Evolutionary conservation across 495 filamentous ascomycete species (phyloP).

Genomic region (Paragyromitra xinjiangensis): DNA sequence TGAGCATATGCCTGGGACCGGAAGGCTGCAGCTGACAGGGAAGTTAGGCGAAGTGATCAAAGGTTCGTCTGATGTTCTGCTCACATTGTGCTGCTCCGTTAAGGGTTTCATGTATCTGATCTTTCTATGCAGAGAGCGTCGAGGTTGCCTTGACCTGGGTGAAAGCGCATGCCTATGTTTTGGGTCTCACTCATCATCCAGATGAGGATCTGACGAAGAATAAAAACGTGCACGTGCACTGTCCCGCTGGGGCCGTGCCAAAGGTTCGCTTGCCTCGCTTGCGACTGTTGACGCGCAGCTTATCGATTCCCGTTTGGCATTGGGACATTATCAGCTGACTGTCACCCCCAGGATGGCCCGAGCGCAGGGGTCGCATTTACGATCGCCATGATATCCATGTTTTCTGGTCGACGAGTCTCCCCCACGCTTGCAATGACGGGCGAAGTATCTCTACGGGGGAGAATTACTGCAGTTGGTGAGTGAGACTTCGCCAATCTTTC

Average conservation of each 20-base stretch:
- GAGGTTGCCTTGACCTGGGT: slow-evolving; percentile 97
- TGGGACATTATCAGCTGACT: slow-evolving; percentile 51
- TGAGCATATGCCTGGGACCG: slow-evolving; percentile 93
- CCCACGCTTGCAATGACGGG: slow-evolving; percentile 97
- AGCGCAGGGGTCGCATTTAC: slow-evolving; percentile 94
- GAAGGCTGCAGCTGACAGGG: slow-evolving; percentile 93
- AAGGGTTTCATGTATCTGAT: slow-evolving; percentile 36
- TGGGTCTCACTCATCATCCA: slow-evolving; percentile 81
- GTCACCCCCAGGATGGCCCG: slow-evolving; percentile 60
- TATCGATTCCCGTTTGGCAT: slow-evolving; percentile 44
- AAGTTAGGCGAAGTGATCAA: slow-evolving; percentile 98
- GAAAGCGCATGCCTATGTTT: slow-evolving; percentile 91
- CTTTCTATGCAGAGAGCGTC: slow-evolving; percentile 72
- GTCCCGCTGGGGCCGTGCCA: slow-evolving; percentile 91
- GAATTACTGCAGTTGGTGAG: slow-evolving; percentile 67
- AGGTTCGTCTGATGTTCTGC: slow-evolving; percentile 57
- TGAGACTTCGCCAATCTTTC: slow-evolving; percentile 35
- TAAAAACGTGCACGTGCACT: slow-evolving; percentile 94
- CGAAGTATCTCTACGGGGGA: slow-evolving; percentile 86
- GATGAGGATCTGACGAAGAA: slow-evolving; percentile 96
- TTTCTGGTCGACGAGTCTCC: slow-evolving; percentile 86
- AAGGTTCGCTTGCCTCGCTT: slow-evolving; percentile 66
- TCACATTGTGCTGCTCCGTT: slow-evolving; percentile 13
- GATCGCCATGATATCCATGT: slow-evolving; percentile 89
- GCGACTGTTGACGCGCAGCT: slow-evolving; percentile 54